Evolutionary conservation across 2,329 filamentous ascomycete genomes (phyloP).

Genomic region (Microsporum audouinii): DNA sequence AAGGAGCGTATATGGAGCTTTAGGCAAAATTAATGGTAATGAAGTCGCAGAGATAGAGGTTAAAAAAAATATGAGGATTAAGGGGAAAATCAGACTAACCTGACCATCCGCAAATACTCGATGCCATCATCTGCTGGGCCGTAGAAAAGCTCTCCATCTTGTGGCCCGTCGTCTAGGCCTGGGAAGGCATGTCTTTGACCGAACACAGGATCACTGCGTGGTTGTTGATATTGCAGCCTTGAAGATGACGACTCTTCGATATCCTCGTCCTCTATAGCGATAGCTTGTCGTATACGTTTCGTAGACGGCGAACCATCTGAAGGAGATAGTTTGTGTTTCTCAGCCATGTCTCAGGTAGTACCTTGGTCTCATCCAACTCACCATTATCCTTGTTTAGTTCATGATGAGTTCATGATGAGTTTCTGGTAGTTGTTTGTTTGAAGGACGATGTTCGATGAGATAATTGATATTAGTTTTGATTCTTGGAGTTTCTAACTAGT

Average conservation of each 20-base stretch:
- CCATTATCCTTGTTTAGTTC: background rate
- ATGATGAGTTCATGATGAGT: background rate
- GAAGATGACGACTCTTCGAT: conserved; percentile 18
- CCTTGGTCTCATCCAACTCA: background rate
- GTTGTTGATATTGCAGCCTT: conserved; percentile 21
- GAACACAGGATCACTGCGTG: conserved; percentile 50
- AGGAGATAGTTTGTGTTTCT: conserved; percentile 12
- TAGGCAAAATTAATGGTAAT: background rate
- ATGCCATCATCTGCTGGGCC: conserved; percentile 57
- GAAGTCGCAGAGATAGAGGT: background rate
- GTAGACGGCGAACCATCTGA: conserved; percentile 9
- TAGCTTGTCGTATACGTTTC: conserved; percentile 24
- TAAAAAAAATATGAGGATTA: conserved; percentile 18
- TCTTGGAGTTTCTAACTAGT: too few relatives aligned
- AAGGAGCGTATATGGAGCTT: background rate
- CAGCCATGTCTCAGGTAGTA: conserved; percentile 6
- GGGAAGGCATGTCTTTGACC: conserved; percentile 64
- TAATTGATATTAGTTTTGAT: background rate
- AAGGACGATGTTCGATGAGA: background rate
- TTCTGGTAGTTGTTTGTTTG: background rate
- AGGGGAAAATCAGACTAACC: conserved; percentile 38
- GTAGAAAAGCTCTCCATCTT: conserved; percentile 50
- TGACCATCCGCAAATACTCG: conserved; percentile 58
- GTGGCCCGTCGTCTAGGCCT: conserved; percentile 40
- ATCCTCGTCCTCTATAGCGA: conserved; percentile 20